These are phyloP conservation scores for Penicillium hesseltinei DNA, from an alignment of 2,329 filamentous ascomycete species.

Conservation along the genomic window DNA sequence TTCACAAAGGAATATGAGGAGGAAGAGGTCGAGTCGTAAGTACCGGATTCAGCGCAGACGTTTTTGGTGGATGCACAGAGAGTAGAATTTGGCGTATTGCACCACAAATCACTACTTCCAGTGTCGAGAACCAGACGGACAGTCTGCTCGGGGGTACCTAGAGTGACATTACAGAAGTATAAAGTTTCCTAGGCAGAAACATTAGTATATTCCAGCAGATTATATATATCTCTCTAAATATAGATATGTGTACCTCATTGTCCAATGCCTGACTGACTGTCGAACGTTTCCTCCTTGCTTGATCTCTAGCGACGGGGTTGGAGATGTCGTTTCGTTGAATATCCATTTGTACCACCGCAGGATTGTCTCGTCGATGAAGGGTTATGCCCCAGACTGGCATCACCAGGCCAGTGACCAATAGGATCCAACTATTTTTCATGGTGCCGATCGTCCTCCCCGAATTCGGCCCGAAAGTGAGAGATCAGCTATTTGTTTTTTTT, in stretches of 20 bases:
- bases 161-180: slow-evolving; percentile 57
- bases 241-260: slow-evolving; percentile 48
- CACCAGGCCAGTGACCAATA: slow-evolving; percentile 15
- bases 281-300: slow-evolving; percentile 42
- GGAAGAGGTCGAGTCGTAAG: slow-evolving; percentile 58
- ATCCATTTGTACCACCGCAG: slow-evolving; percentile 50
- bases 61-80: slow-evolving; percentile 45
- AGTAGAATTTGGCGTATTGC: slow-evolving; percentile 51
- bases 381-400: slow-evolving; percentile 24
- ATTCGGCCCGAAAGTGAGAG: slow-evolving; percentile 3
- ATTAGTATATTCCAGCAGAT: background rate
- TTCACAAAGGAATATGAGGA: slow-evolving; percentile 73
- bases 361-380: slow-evolving; percentile 36
- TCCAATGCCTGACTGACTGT: slow-evolving; percentile 49
- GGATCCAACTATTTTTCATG: slow-evolving; percentile 25
- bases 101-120: slow-evolving; percentile 64
- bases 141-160: slow-evolving; percentile 58
- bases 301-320: slow-evolving; percentile 50
- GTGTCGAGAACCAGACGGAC: slow-evolving; percentile 61
- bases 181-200: slow-evolving; percentile 47
- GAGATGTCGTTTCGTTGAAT: slow-evolving; percentile 50
- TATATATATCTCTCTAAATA: background rate
- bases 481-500: background rate
- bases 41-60: slow-evolving; percentile 50
- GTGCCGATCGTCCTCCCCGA: background rate